phyloP scores from a whole-genome alignment of 208 protist genomes.

The Naegleria fowleri region DNA sequence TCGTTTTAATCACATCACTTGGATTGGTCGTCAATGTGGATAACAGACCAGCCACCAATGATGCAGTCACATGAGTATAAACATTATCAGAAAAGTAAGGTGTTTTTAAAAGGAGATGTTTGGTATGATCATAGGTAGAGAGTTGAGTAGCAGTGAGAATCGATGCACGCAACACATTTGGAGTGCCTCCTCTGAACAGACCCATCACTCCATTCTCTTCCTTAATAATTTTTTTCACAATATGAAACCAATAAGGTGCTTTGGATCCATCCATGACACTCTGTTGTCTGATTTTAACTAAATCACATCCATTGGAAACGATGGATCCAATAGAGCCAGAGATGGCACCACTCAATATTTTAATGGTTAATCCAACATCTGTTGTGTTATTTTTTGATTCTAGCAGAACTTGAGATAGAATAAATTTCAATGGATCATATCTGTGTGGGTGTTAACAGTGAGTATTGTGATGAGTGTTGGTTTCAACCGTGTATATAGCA shows the following conservation, averaged over 20 bases:
- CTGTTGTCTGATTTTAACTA: constrained; percentile 24
- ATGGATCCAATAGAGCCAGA: not conserved
- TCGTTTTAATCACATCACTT: constrained; percentile 25
- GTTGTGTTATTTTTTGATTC: not conserved
- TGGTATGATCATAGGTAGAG: constrained; percentile 31
- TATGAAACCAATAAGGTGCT: not conserved
- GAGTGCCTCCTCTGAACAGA: constrained; percentile 19
- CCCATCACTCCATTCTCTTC: constrained; percentile 19
- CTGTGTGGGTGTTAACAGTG: too few species aligned
- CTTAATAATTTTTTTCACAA: not conserved
- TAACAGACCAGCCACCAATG: not conserved
- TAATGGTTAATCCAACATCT: not conserved
- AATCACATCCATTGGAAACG: constrained; percentile 17
- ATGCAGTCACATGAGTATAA: not conserved
- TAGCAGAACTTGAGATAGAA: not conserved
- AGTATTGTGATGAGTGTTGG: too few species aligned
- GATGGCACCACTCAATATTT: constrained; percentile 22
- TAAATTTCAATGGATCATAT: not conserved
- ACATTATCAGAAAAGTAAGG: not conserved
- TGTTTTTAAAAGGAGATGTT: constrained; percentile 10
- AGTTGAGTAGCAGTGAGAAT: constrained; percentile 38
- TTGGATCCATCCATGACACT: not conserved
- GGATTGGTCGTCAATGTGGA: not conserved
- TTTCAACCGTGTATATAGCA: too few species aligned
- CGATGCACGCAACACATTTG: constrained; percentile 27